Conservation (phyloP, 495 filamentous ascomycete genomes). For the Baudoinia panamericana region DNA sequence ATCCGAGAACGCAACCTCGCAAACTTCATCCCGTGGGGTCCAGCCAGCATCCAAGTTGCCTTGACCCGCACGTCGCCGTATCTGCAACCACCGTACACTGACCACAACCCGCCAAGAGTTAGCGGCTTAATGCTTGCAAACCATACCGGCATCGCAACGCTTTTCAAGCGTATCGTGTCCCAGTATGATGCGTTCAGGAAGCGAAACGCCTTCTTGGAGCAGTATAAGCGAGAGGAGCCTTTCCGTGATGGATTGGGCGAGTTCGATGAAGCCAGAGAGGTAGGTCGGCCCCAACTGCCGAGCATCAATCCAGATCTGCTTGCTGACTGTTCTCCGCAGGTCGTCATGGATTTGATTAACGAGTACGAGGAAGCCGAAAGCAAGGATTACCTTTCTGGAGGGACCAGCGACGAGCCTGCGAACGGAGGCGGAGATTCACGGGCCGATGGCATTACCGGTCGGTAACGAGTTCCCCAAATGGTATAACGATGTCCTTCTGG, state of each 20-base stretch:
- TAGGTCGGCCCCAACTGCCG: no score
- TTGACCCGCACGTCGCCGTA: constrained; percentile 94
- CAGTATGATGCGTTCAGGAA: constrained; percentile 90
- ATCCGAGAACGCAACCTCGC: constrained; percentile 90
- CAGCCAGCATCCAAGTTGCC: constrained; percentile 92
- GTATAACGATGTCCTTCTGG: no score
- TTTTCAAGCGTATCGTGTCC: constrained; percentile 83
- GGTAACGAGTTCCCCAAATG: no score
- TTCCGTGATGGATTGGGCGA: constrained; percentile 84
- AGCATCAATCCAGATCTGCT: no score
- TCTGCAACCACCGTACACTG: constrained; percentile 43
- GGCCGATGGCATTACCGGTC: constrained; percentile 17
- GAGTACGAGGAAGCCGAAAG: constrained; percentile 95
- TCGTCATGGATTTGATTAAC: constrained; percentile 37
- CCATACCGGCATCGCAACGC: constrained; percentile 90
- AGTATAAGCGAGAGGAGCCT: constrained; percentile 84
- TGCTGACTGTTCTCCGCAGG: no score
- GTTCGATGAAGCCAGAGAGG: constrained; percentile 84
- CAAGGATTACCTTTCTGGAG: constrained; percentile 55
- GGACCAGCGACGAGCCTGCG: constrained; percentile 5
- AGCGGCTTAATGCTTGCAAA: constrained; percentile 96
- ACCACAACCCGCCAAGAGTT: constrained; percentile 63
- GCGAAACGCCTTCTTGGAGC: constrained; percentile 90
- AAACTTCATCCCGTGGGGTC: constrained; percentile 98
- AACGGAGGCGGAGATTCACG: constrained; percentile 14